Conservation (phyloP, 2,329 filamentous ascomycete genomes). For the Ploettnerulaceae sp. region DNA sequence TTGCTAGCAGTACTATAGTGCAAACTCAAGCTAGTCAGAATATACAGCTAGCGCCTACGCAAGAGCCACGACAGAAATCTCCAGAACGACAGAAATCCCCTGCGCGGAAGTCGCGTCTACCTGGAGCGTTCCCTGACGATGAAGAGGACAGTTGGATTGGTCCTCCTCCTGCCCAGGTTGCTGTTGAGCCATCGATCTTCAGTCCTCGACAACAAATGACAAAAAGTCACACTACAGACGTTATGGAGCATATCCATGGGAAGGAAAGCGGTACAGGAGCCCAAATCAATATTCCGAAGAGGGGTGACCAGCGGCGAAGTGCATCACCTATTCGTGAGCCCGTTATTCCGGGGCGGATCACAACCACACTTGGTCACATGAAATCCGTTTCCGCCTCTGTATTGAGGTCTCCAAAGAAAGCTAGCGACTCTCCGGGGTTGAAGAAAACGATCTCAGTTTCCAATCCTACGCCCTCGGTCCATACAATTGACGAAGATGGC, state of each 20-base stretch:
- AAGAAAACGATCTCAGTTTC: conserved; percentile 60
- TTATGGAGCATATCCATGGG: conserved; percentile 52
- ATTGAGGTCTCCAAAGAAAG: conserved; percentile 46
- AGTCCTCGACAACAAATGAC: conserved; percentile 48
- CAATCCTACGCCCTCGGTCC: conserved; percentile 50
- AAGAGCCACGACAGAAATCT: conserved; percentile 17
- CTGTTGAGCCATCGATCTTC: conserved; percentile 33
- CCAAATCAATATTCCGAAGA: conserved; percentile 43
- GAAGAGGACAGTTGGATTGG: conserved; percentile 60
- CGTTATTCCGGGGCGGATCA: conserved; percentile 27
- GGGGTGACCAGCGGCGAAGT: conserved; percentile 35
- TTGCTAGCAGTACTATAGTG: conserved; percentile 22
- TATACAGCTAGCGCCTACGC: conserved; percentile 13
- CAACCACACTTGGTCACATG: conserved; percentile 43
- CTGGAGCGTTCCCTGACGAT: conserved; percentile 57
- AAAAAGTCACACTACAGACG: conserved; percentile 58
- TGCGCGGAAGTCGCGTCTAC: conserved; percentile 34
- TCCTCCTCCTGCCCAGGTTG: conserved; percentile 37
- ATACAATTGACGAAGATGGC: conserved; percentile 37
- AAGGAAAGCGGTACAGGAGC: conserved; percentile 45
- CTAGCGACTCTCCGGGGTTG: conserved; percentile 31
- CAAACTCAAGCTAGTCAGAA: conserved; percentile 21
- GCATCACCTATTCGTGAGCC: conserved; percentile 30
- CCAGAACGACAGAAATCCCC: conserved; percentile 16
- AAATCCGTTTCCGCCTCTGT: conserved; percentile 62